Base-by-base conservation (phyloP, 2,329 filamentous ascomycete genomes). In the Cladophialophora psammophila region DNA sequence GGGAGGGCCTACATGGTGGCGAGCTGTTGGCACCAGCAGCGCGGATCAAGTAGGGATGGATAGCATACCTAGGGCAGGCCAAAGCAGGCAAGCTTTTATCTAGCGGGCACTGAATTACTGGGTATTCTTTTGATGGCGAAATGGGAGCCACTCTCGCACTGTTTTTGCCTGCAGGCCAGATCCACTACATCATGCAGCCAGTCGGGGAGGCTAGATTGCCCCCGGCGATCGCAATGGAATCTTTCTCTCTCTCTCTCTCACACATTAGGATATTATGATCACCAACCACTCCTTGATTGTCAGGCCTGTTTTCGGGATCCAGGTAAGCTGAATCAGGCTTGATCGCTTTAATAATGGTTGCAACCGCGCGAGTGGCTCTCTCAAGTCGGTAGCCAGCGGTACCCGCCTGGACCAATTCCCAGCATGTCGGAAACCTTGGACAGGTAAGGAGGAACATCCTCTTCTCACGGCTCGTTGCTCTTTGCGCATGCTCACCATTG, bases 171-270 rank as follows among this genome's bases (percentile, higher is more conserved):
- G 45, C 10, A 9, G 20, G 12, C 9, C 45, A 50, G 45, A 50
- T 50, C 45, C 20, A 50, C 20, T 12, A 26, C 45, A 10, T 50
- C 45, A 26, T n/a, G 7, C 18, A 31, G 45, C n/a, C 8, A 26
- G n/a, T 56, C 65, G 68, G 68, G 65, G 68, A 70, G 63, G 38
- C 68, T 66, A 68, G 52, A 20, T 52, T 15, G 35, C 58, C 18
- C 68, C 68, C 68, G 65, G 20, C 26, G 42, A 32, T 9, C n/a
- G 20, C 20, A 10, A n/a, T 18, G 8, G 10, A 7, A n/a, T 34
- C 58, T 48, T 55, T 40, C 45, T 50, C 18, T 52, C 56, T 34
- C 15, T 6, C 59, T 10, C 48, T 40, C 32, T n/a, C 26, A 13
- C 7, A 54, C n/a, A n/a, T n/a, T n/a, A 50, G 31, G 26, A 54